Conservation (phyloP, 257 asterid genomes). For the Penstemon newberryi region DNA sequence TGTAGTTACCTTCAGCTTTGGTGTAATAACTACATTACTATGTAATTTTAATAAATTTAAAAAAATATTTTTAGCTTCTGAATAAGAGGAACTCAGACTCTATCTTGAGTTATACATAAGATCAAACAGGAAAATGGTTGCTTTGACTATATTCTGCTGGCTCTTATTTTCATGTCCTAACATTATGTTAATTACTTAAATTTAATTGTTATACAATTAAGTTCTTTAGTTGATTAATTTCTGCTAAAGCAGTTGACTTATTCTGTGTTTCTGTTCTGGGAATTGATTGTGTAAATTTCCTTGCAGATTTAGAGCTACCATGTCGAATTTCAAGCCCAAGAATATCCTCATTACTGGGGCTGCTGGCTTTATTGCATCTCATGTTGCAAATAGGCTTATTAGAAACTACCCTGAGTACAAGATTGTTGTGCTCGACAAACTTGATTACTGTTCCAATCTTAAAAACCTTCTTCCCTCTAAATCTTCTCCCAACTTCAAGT, state of each 20-base stretch:
- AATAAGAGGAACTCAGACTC: neutral
- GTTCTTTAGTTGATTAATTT: neutral
- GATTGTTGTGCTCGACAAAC: conserved; percentile 92
- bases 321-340: conserved; percentile 78
- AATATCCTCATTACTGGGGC: conserved; percentile 99
- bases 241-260: neutral
- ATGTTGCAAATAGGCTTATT: conserved; percentile 89
- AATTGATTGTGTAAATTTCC: conserved; percentile 14
- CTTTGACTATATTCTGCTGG: conserved; percentile 6
- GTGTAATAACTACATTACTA: neutral
- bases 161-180: neutral
- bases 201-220: neutral
- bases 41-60: too few species aligned
- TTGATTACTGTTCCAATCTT: conserved; percentile 88
- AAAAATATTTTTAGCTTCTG: too few species aligned
- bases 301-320: conserved; percentile 39
- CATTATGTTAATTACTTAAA: neutral
- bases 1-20: neutral
- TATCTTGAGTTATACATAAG: conserved; percentile 4
- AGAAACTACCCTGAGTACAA: conserved; percentile 87
- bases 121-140: neutral
- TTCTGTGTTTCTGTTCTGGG: conserved; percentile 5
- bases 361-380: conserved; percentile 97
- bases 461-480: conserved; percentile 81
- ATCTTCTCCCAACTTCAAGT: conserved; percentile 78